These are phyloP conservation scores for Leptographium galeiforme DNA, from an alignment of 2,329 filamentous ascomycete genomes.

Conservation along the genomic window DNA sequence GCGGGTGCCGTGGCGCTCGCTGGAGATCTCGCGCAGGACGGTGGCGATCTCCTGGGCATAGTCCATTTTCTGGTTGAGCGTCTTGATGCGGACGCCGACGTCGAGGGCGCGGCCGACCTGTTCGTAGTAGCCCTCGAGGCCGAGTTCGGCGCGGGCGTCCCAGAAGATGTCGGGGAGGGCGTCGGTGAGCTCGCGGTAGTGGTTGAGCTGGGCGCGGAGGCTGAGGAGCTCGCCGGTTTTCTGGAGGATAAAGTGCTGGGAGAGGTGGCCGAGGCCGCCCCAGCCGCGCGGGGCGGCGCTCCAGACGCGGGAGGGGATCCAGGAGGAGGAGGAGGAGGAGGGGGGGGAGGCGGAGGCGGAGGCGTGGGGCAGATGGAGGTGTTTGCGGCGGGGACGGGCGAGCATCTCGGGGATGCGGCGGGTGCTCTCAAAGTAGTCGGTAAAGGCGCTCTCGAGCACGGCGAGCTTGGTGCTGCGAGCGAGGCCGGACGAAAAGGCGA, in stretches of 20 bases:
- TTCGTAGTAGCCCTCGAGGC: constrained; percentile 89
- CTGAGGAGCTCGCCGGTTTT: constrained; percentile 88
- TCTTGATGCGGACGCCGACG: constrained; percentile 79
- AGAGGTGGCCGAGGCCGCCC: constrained; percentile 36
- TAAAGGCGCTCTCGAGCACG: constrained; percentile 72
- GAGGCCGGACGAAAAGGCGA: constrained; percentile 89
- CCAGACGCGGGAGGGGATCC: neutral
- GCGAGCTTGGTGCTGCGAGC: constrained; percentile 88
- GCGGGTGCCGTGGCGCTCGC: constrained; percentile 76
- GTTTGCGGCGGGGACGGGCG: constrained; percentile 35
- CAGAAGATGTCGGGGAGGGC: constrained; percentile 92
- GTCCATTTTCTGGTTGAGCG: constrained; percentile 93
- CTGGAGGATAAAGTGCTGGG: constrained; percentile 69
- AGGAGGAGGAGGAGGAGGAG: constrained; percentile 18
- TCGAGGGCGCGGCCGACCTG: constrained; percentile 83
- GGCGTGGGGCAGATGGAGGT: neutral
- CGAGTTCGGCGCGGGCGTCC: constrained; percentile 80
- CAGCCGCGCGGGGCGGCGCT: constrained; percentile 17
- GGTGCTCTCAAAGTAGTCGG: constrained; percentile 76
- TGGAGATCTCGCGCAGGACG: constrained; percentile 75
- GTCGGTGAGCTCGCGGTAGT: constrained; percentile 94
- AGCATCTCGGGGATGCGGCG: constrained; percentile 69
- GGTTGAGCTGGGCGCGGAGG: constrained; percentile 82
- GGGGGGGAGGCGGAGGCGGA: constrained; percentile 18
- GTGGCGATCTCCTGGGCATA: constrained; percentile 92